phyloP scores from a whole-genome alignment of 2,329 filamentous ascomycete species.

The Ascochyta koolunga region DNA sequence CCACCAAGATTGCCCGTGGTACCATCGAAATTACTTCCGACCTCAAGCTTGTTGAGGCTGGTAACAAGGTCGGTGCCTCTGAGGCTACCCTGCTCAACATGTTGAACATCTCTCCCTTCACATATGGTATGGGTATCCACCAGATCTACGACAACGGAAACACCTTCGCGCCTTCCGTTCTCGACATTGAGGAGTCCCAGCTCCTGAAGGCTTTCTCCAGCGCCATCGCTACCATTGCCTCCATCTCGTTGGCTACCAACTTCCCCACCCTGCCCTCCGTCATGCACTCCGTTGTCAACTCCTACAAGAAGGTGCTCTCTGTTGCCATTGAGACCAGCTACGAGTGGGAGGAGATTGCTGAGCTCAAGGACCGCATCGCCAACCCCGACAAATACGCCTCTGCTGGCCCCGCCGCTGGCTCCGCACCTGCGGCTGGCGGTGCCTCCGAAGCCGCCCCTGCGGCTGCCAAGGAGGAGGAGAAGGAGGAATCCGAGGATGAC shows the following conservation, averaged over 20 bases:
- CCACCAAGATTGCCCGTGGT: constrained; percentile 99
- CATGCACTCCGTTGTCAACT: constrained; percentile 95
- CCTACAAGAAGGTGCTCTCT: constrained; percentile 95
- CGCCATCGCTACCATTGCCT: constrained; percentile 85
- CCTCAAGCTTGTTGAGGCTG: constrained; percentile 95
- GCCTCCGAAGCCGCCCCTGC: constrained; percentile 32
- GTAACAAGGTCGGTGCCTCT: constrained; percentile 94
- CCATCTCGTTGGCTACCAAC: constrained; percentile 88
- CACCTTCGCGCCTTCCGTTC: constrained; percentile 81
- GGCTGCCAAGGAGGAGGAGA: constrained; percentile 57
- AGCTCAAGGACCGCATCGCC: constrained; percentile 99
- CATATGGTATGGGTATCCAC: constrained; percentile 91
- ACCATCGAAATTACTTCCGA: constrained; percentile 99
- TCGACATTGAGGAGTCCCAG: constrained; percentile 95
- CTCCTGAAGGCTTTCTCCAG: constrained; percentile 81
- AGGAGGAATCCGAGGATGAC: constrained; percentile 63
- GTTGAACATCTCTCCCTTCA: constrained; percentile 88
- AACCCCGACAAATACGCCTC: constrained; percentile 97
- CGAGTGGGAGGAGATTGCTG: constrained; percentile 93
- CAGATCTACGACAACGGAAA: constrained; percentile 99
- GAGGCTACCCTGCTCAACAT: constrained; percentile 99
- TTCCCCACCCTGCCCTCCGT: constrained; percentile 96
- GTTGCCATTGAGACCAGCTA: constrained; percentile 89
- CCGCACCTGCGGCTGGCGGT: constrained; percentile 49
- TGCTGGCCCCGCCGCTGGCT: constrained; percentile 71